Evolutionary conservation across 2,329 filamentous ascomycete species (phyloP).

Genomic region (Fusarium oxysporum): DNA sequence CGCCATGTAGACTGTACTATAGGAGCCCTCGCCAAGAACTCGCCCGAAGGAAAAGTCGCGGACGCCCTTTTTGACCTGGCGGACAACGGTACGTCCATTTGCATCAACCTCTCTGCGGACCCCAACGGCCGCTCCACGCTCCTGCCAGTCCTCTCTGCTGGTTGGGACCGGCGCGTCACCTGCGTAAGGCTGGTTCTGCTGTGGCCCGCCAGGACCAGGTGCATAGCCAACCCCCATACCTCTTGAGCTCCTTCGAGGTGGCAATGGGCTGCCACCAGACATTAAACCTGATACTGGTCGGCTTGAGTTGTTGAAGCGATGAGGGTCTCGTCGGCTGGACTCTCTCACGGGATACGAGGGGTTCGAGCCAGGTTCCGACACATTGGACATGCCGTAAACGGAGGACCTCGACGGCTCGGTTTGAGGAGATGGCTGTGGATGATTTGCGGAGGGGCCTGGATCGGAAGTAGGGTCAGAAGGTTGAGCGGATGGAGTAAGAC

Average conservation of each 20-base stretch:
- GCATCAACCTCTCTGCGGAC: conserved; percentile 86
- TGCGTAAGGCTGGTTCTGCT: conserved; percentile 44
- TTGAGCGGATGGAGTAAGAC: conserved; percentile 30
- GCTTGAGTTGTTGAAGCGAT: conserved; percentile 71
- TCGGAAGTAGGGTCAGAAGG: conserved; percentile 30
- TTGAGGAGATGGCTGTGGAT: conserved; percentile 32
- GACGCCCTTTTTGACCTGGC: conserved; percentile 94
- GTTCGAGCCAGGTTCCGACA: conserved; percentile 73
- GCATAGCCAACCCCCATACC: conserved; percentile 71
- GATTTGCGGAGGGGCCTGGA: conserved; percentile 19
- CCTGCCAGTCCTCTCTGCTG: conserved; percentile 94
- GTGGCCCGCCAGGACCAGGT: conserved; percentile 44
- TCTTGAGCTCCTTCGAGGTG: conserved; percentile 81
- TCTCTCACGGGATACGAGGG: conserved; percentile 69
- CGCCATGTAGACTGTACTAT: conserved; percentile 93
- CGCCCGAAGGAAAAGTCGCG: conserved; percentile 95
- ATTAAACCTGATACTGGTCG: conserved; percentile 60
- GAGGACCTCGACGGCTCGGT: conserved; percentile 56
- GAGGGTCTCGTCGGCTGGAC: conserved; percentile 71
- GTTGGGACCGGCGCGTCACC: conserved; percentile 58
- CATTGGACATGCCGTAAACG: conserved; percentile 64
- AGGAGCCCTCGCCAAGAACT: conserved; percentile 93
- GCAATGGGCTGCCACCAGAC: conserved; percentile 69
- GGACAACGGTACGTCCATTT: conserved; percentile 82
- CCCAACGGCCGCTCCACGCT: conserved; percentile 88